Conservation (phyloP, 306 rosid species). For the Inga oerstediana region DNA sequence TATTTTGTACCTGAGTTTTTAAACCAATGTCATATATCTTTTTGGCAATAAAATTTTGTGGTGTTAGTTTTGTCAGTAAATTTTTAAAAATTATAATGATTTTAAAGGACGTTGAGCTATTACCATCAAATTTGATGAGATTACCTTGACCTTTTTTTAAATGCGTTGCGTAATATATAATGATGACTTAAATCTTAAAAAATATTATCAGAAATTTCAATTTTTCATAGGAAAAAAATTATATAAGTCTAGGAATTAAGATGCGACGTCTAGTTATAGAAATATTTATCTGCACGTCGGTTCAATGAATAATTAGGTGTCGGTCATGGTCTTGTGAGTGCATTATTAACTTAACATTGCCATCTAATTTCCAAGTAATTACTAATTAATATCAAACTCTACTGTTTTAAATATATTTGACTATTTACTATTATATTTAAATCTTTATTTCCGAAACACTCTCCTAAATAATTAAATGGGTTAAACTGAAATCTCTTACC, state of each 20-base stretch:
- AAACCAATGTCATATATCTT: no score
- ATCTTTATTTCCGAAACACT: not conserved
- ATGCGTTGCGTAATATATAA: not conserved
- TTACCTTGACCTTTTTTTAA: no score
- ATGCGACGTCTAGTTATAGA: not conserved
- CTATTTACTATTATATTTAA: not conserved
- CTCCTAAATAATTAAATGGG: not conserved
- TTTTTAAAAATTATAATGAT: no score
- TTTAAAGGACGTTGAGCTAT: not conserved
- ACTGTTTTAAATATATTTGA: not conserved
- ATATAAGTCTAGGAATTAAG: not conserved
- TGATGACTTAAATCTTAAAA: not conserved
- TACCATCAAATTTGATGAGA: no score
- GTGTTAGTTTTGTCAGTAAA: no score
- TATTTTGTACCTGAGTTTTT: no score
- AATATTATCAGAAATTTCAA: not conserved
- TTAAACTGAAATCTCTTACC: not conserved
- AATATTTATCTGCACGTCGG: slow-evolving; percentile 6
- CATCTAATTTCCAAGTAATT: not conserved
- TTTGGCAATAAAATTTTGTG: no score
- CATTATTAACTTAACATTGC: slow-evolving; percentile 9
- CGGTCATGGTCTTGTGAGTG: not conserved
- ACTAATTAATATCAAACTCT: not conserved
- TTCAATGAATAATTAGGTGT: slow-evolving; percentile 24
- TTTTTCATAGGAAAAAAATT: not conserved